Conservation (phyloP, 2,329 filamentous ascomycete genomes). For the Aspergillus japonicus region DNA sequence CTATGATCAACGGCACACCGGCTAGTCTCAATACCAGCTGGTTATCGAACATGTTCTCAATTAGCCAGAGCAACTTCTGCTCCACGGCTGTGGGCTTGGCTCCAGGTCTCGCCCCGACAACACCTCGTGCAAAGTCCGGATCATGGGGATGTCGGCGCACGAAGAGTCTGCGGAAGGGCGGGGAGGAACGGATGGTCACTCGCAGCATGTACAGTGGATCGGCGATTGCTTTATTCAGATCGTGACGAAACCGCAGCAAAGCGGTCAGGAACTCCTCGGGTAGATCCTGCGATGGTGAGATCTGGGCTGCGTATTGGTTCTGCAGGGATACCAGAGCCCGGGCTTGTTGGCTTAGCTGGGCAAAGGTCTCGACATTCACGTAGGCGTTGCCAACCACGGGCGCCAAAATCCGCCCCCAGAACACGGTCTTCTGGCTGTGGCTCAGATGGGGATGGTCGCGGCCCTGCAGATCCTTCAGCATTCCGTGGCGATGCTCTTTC, state of each 20-base stretch:
- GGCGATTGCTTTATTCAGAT: background rate
- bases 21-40: constrained; percentile 14
- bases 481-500: constrained; percentile 50
- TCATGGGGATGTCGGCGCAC: constrained; percentile 6
- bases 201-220: constrained; percentile 6
- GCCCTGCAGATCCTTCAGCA: constrained; percentile 43
- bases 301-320: background rate
- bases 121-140: background rate
- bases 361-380: background rate
- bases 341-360: constrained; percentile 4
- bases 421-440: background rate
- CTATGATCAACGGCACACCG: constrained; percentile 35
- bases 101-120: background rate
- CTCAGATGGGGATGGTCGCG: constrained; percentile 5
- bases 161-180: constrained; percentile 14
- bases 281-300: constrained; percentile 9
- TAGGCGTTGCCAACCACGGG: constrained; percentile 5
- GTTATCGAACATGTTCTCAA: constrained; percentile 32
- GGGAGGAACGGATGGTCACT: constrained; percentile 1
- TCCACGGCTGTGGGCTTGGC: background rate
- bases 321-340: background rate
- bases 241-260: constrained; percentile 9
- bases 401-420: constrained; percentile 7
- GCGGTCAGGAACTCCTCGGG: constrained; percentile 10
- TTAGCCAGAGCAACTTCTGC: constrained; percentile 5